A percentile compares a stretch with the other conserved stretches of the same genome.
Conservation (phyloP, 306 rosid genomes). For the Quercus robur region DNA sequence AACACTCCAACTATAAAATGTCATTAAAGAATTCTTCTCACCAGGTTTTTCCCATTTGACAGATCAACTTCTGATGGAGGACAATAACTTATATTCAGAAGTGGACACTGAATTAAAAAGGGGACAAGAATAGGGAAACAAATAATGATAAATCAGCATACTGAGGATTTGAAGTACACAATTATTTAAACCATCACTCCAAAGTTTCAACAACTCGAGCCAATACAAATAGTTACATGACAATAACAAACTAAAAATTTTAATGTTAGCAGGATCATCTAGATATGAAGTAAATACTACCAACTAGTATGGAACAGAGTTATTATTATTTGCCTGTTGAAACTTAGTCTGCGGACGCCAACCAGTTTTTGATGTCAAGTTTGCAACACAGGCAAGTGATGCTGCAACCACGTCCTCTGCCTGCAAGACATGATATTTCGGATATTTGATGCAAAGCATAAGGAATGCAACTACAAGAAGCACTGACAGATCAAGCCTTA, state of each 20-base stretch:
- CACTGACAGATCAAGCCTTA: not conserved
- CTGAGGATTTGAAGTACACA: not conserved
- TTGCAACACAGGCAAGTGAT: constrained; percentile 41
- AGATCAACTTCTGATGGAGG: constrained; percentile 52
- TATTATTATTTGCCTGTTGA: constrained; percentile 37
- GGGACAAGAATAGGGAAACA: not conserved
- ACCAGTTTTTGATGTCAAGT: constrained; percentile 26
- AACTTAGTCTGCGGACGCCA: constrained; percentile 32
- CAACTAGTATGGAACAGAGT: not conserved
- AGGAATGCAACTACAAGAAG: not conserved
- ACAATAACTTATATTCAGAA: constrained; percentile 53
- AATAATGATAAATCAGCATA: too few species aligned
- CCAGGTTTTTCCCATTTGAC: constrained; percentile 48
- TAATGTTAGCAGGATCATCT: not conserved
- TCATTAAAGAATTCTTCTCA: constrained; percentile 6
- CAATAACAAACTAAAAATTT: not conserved
- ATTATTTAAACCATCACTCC: not conserved
- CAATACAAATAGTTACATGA: not conserved
- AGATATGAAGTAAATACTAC: not conserved
- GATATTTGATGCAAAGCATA: not conserved
- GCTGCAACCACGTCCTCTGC: constrained; percentile 44
- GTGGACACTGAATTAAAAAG: constrained; percentile 40
- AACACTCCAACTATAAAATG: not conserved
- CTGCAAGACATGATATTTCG: constrained; percentile 18
- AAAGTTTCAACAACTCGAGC: not conserved